Base-by-base conservation (phyloP, 225 moss, liverwort and hornwort genomes). In the Sphagnum tenellum region DNA sequence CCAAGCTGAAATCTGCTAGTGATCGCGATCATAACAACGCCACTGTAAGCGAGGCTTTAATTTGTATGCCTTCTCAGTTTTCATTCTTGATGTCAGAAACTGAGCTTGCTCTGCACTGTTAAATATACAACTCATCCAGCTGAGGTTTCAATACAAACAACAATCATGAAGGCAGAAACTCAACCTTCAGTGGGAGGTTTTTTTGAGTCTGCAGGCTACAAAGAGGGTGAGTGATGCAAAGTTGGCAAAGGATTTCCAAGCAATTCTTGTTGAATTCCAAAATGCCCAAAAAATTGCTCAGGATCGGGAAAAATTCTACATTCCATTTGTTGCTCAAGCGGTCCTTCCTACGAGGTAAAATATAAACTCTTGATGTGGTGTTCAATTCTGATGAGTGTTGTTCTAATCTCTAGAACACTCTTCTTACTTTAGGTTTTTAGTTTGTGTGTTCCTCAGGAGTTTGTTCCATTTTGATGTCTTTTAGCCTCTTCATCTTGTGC, bases 201-300 rank as follows among this genome's bases (percentile, higher is more conserved):
- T 29, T 29, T 29, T 29, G 29, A 29, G 29, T 29, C 29, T 29
- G 29, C 81, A 82, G 81, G 77, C 81, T 5, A 90, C 77, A 66
- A 96, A 92, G 68, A 90, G 92, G 70, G 77, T 92, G 69, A 88
- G 90, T 63, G 96, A 96, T 89, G 96, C 90, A 46, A 92, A 92
- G 77, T 90, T 96, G 76, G 96, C 96, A 4, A 92, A 90, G 69
- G 96, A 92, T 64, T 96, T 96, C 47, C 96, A 96, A 72, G 82
- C 92, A 2, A 90, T 96, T 29, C 77, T 96, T 53, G 85, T 82
- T 61, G 96, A 96, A 69, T 96, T 96, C 57, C 92, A 90, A 69
- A 90, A 85, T 78, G 79, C 88, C 3, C 96, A 96, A 68, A 86
- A 83, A 71, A 75, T 96, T 45, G 80, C 96, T 57, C 92, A 85